phyloP scores from a whole-genome alignment of 768 basidiomycete genomes.

The Pleurotus platypus region DNA sequence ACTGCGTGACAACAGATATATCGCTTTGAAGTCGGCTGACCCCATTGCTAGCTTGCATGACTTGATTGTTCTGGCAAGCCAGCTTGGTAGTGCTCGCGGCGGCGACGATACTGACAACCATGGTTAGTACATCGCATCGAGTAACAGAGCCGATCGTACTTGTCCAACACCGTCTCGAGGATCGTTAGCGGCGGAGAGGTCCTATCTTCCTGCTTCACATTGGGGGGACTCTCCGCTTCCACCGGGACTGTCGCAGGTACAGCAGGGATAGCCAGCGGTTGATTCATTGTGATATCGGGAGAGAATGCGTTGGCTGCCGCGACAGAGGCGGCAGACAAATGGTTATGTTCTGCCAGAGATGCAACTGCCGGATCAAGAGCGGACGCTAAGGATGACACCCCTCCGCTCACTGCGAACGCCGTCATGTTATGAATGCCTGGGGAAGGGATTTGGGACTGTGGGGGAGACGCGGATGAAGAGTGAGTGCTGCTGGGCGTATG shows the following conservation, averaged over 20 bases:
- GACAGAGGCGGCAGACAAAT: constrained; percentile 8
- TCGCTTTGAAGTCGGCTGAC: constrained; percentile 8
- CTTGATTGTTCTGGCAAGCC: constrained; percentile 6
- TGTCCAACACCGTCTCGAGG: constrained; percentile 4
- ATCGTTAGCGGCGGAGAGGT: constrained; percentile 1
- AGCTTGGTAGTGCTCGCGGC: constrained; percentile 4
- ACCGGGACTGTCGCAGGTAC: constrained; percentile 21
- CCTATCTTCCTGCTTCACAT: constrained; percentile 7
- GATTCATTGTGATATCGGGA: constrained; percentile 13
- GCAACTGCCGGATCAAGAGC: constrained; percentile 36
- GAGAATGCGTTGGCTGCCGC: constrained; percentile 29
- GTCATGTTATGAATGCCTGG: constrained; percentile 34
- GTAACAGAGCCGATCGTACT: background rate
- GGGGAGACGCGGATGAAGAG: constrained; percentile 28
- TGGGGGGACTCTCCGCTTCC: constrained; percentile 16
- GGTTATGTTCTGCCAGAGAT: constrained; percentile 27
- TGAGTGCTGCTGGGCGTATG: constrained; percentile 34
- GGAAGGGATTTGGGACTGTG: constrained; percentile 33
- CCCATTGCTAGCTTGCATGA: constrained; percentile 6
- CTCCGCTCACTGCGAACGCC: constrained; percentile 31
- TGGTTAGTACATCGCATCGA: background rate
- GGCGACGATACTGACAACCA: constrained; percentile 3
- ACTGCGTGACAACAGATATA: constrained; percentile 6
- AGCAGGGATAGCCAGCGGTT: constrained; percentile 2
- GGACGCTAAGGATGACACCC: constrained; percentile 40